Evolutionary conservation across 768 basidiomycete genomes (phyloP).

Genomic region (Termitomyces sp.): DNA sequence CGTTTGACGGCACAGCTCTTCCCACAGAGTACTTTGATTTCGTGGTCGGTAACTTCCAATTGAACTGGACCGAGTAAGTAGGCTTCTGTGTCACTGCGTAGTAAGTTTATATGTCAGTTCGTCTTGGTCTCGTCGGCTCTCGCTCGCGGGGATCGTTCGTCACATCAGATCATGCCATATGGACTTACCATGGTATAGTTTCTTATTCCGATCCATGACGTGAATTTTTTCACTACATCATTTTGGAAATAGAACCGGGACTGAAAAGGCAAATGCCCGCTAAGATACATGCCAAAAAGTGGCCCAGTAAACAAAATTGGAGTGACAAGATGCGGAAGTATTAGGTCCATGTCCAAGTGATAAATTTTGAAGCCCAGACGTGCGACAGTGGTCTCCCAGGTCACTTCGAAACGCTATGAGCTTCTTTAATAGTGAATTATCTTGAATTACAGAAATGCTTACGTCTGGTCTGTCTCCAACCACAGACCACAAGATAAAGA

Average conservation of each 20-base stretch:
- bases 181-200: conserved; percentile 56
- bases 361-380: conserved; percentile 35
- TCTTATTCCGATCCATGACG: conserved; percentile 55
- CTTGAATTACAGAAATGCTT: conserved; percentile 1
- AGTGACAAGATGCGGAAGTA: conserved; percentile 55
- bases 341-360: conserved; percentile 10
- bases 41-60: background rate
- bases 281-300: conserved; percentile 52
- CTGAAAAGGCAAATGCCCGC: conserved; percentile 50
- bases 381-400: conserved; percentile 26
- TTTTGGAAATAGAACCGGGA: conserved; percentile 36
- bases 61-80: background rate
- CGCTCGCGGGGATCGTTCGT: background rate
- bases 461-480: conserved; percentile 19
- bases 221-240: conserved; percentile 35
- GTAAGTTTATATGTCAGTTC: background rate
- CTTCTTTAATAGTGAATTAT: background rate
- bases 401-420: conserved; percentile 12
- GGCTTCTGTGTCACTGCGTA: too few relatives aligned
- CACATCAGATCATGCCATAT: background rate
- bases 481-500: conserved; percentile 30
- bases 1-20: background rate
- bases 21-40: background rate
- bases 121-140: background rate
- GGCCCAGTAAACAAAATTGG: conserved; percentile 79